These are phyloP conservation scores for Neurospora pannonica DNA, from an alignment of 495 filamentous ascomycete genomes.

Conservation along the genomic window DNA sequence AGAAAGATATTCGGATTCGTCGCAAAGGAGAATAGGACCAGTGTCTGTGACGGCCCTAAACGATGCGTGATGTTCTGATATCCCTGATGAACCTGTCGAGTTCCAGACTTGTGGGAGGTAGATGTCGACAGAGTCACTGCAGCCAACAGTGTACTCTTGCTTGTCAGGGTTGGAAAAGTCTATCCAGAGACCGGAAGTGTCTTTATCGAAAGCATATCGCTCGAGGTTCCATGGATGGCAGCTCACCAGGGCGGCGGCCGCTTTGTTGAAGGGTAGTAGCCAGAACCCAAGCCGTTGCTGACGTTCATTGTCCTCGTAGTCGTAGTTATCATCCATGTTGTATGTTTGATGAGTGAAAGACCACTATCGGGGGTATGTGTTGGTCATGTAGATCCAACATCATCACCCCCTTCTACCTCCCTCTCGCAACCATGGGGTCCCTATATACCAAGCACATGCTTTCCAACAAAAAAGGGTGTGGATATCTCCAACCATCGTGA, in stretches of 20 bases:
- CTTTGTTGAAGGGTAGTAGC: conserved; percentile 14
- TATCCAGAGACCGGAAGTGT: conserved; percentile 16
- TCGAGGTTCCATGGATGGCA: not conserved
- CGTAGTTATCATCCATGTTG: not conserved
- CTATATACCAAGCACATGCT: not conserved
- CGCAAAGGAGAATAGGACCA: conserved; percentile 20
- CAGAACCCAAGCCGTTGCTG: conserved; percentile 8
- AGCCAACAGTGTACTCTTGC: conserved; percentile 12
- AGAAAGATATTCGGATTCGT: conserved; percentile 11
- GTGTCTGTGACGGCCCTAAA: conserved; percentile 17
- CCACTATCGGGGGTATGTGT: too few species aligned
- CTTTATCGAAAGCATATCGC: conserved; percentile 4
- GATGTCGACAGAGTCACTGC: conserved; percentile 13
- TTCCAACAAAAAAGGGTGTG: not conserved
- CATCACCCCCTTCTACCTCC: not conserved
- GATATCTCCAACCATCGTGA: not conserved
- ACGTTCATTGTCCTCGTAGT: not conserved
- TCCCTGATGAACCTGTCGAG: conserved; percentile 9
- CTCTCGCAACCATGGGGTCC: not conserved
- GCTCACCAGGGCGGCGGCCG: conserved; percentile 2
- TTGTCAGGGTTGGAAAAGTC: conserved; percentile 10
- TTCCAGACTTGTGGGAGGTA: conserved; percentile 13
- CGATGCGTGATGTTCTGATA: conserved; percentile 17
- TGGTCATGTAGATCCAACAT: too few species aligned
- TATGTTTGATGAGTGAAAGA: not conserved